Evolutionary conservation across 2,329 filamentous ascomycete species (phyloP).

Genomic region (Aspergillus brunneoviolaceus): DNA sequence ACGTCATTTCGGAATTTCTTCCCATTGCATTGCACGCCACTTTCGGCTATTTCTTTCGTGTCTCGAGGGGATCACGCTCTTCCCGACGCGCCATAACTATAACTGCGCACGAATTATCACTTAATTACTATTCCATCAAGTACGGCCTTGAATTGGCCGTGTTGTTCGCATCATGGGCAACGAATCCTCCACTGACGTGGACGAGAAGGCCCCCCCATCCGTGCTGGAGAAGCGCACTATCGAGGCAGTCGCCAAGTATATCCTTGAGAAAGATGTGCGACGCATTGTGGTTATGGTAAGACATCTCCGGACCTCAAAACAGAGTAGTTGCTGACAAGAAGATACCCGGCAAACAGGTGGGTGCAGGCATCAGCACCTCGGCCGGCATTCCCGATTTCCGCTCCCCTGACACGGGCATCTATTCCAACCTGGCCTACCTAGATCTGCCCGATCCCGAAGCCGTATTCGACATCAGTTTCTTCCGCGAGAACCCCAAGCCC

Average conservation of each 20-base stretch:
- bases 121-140: conserved; percentile 22
- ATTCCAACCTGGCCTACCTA: conserved; percentile 83
- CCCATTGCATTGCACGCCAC: neutral
- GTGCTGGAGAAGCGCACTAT: conserved; percentile 69
- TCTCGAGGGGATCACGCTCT: neutral
- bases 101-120: conserved; percentile 15
- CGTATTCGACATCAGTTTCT: conserved; percentile 91
- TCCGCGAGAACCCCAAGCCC: conserved; percentile 76
- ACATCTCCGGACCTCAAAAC: neutral
- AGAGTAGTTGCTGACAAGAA: neutral
- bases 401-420: conserved; percentile 88
- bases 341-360: conserved; percentile 54
- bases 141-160: conserved; percentile 17
- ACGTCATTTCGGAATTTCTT: neutral
- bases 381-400: conserved; percentile 83
- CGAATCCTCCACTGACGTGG: conserved; percentile 68
- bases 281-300: conserved; percentile 77
- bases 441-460: conserved; percentile 87
- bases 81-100: conserved; percentile 19
- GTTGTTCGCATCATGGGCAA: conserved; percentile 68
- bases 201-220: conserved; percentile 62
- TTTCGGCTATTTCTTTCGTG: neutral
- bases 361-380: conserved; percentile 69
- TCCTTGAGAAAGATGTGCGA: conserved; percentile 66
- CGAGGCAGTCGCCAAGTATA: conserved; percentile 74